Base-by-base conservation (phyloP, 2,329 filamentous ascomycete species). In the Zymoseptoria tritici region DNA sequence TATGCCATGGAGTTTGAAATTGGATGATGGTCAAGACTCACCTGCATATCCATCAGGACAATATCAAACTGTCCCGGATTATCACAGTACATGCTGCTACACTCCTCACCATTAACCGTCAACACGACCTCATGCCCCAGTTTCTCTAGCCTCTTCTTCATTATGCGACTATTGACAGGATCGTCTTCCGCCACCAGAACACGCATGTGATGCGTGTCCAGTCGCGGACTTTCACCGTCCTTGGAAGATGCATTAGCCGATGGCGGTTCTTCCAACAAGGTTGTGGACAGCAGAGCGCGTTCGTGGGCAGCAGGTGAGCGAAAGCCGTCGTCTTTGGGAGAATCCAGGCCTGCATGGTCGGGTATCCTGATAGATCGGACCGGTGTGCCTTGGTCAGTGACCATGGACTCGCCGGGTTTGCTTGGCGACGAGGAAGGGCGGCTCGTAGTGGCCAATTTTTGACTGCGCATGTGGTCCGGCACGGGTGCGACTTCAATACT, bases 31-130 rank as follows among this genome's bases (percentile, higher is more conserved):
- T 52, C 13, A n/a, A 20, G 5, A 62, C 83, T 74, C 71, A 91
- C 90, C 81, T 96, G 90, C 83, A 96, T 91, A 70, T 96, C 91
- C 91, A 96, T 96, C 63, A 96, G 79, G 54, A 96, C 80, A 4
- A 91, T 86, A 71, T 96, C 90, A 68, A 89, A 94, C 21, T 76
- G 75, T 24, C 73, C 73, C 0, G 85, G 79, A 55, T 80, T 81
- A 52, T 90, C 87, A 55, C 80, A 81, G 72, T 89, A 92, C 4
- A 84, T 80, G 55, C 81, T 79, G 5, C 89, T 87, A 69, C 91
- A 96, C 68, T 95, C 90, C 70, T 94, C 88, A 7, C 91, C 91
- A 63, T 96, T 96, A 46, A 88, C 81, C 0, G 90, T 90, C 64
- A 92, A 80, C 42, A 82, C 77, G 0, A 94, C 87, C 0, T 81